Base-by-base conservation (phyloP, 2,329 filamentous ascomycete species). In the Xylaria sp. region DNA sequence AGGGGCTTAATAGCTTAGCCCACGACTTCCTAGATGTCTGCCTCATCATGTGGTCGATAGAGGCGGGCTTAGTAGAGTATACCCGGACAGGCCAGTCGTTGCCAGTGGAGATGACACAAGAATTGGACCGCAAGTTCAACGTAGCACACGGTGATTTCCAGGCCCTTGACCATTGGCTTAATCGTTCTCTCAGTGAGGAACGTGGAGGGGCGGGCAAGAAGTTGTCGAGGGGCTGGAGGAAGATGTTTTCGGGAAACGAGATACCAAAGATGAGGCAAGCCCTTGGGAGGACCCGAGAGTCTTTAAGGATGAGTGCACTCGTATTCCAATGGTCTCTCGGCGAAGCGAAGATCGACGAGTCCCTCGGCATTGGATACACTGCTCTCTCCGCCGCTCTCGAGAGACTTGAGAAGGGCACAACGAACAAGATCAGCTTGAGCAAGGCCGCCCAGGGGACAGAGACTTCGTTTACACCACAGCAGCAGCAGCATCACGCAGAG, bases 1-100 rank as follows among this genome's bases (percentile, higher is more conserved):
- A 84, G 31, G 63, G 60, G 3, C 85, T 89, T 72, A 82, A 84
- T 60, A 76, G 80, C 25, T 80, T 91, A 19, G 87, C 88, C 9
- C 82, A 83, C 63, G 86, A 88, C 65, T 90, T 90, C 70, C 81
- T 91, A 60, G 87, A 90, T 58, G 85, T 86, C 4, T 88, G 85
- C 72, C 83, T 87, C 55, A 84, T 87, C 41, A 78, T 91, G 41
- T 89, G 87, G 80, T 84, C 85, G n/a, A 87, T 90, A 63, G 87
- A 90, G 73, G 83, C 85, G 21, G 88, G 88, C 4, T 79, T 91
- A 54, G 74, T 77, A n/a, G 83, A 87, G 67, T 82, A 79, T 44
- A 74, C 79, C 29, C 79, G 80, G 40, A 80, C 79, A 19, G 76
- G 78, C 15, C 83, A 85, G 65, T 76, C 79, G 15, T 80, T 90